Percentiles rank a stretch among this genome's conserved stretches.
Evolutionary conservation across 192 early-diverging fungal genomes (phyloP).

Genomic region (Kappamyces sp.): DNA sequence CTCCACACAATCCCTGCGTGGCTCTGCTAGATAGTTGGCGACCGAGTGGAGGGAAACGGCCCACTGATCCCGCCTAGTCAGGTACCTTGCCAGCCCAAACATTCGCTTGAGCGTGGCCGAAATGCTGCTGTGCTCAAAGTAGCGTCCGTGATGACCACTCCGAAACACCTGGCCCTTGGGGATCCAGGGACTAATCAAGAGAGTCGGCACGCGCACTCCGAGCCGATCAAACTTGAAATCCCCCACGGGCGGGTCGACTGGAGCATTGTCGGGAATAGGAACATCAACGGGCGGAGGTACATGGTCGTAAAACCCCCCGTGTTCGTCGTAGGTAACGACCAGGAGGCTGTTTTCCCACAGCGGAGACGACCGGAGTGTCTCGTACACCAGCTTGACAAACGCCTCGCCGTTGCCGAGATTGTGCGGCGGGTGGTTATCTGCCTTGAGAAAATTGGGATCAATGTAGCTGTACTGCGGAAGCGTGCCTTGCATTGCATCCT

Average conservation of each 20-base stretch:
- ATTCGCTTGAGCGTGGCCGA: constrained; percentile 35
- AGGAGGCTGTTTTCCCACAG: constrained; percentile 43
- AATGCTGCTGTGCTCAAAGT: constrained; percentile 45
- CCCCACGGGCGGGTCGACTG: not conserved
- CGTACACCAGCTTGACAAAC: constrained; percentile 39
- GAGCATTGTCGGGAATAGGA: constrained; percentile 35
- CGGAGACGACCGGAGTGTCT: constrained; percentile 35
- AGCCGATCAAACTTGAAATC: constrained; percentile 40
- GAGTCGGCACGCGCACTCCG: constrained; percentile 47
- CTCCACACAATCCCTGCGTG: constrained; percentile 3
- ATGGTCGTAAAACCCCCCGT: constrained; percentile 48
- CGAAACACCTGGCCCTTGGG: constrained; percentile 28
- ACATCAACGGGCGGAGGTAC: constrained; percentile 38
- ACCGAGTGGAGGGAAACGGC: constrained; percentile 17
- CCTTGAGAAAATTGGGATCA: not conserved
- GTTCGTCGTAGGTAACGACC: constrained; percentile 48
- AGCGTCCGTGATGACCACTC: constrained; percentile 19
- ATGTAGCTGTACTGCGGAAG: not conserved
- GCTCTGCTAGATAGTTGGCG: not conserved
- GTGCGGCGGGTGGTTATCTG: constrained; percentile 20
- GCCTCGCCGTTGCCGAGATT: constrained; percentile 20
- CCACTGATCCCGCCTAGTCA: constrained; percentile 26
- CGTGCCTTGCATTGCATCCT: constrained; percentile 11
- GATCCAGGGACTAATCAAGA: constrained; percentile 40
- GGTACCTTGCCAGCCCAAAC: constrained; percentile 7